Base-by-base conservation (phyloP, 805 yeast species). In the Lipomyces oligophaga region DNA sequence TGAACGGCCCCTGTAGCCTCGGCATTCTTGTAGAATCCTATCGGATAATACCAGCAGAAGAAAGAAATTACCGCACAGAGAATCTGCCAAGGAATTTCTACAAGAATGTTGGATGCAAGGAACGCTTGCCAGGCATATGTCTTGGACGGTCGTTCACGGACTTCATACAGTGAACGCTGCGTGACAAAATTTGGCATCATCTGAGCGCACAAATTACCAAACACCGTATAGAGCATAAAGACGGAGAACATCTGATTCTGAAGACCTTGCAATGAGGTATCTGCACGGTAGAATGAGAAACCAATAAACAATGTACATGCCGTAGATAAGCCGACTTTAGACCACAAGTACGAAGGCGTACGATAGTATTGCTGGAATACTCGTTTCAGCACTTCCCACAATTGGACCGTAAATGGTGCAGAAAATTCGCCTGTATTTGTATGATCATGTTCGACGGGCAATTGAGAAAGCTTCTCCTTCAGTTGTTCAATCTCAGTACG, bases 191-290 rank as follows among this genome's bases (percentile, higher is more conserved):
- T 63, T 16, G 88, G 87, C 55, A 81, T 65, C 67, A 77, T 72
- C 63, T 83, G 88, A 54, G 80, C 78, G 40, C 79, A 61, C 57
- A 80, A 59, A 20, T 83, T 79, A 54, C 73, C 73, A 66, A 79
- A 72, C 40, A 75, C 68, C 57, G 77, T 72, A 33, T 77, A 62
- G 59, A 79, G 75, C 86, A 83, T 81, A 69, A 85, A 85, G 35
- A 82, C 61, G 2, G 88, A 72, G 58, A 83, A 77, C 87, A 84
- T 80, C 69, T 83, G 93, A 66, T 85, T 85, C 65, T 87, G 95
- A 59, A 85, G 64, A 61, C 86, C 83, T 63, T 78, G 85, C 30
- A 73, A 60, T 8, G 86, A 72, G 16, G 73, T 72, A 44, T 71
- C 71, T 21, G 85, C 83, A 47, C 80, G 80, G 65, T 75, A 81